Base-by-base conservation (phyloP, 2,329 filamentous ascomycete genomes). In the Ophiobolus disseminans region DNA sequence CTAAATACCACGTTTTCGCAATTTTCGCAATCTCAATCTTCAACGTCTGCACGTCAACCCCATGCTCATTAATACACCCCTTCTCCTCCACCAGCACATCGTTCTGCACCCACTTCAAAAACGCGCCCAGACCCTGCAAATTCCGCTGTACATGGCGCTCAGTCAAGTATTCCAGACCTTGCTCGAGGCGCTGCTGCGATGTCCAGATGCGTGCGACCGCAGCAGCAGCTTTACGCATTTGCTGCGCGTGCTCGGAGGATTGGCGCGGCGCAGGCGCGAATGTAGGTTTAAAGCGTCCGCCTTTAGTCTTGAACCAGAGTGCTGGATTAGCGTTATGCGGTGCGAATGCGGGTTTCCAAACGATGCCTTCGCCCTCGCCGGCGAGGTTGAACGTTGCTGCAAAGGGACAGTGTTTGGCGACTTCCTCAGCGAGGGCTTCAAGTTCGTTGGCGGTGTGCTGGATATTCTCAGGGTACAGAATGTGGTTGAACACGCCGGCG, bases 261-360 rank as follows among this genome's bases (percentile, higher is more conserved):
- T 55, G 63, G 8, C 34, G 34, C 1, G 62, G 60, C 20, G 53
- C 35, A 0, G 56, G 55, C 13, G 55, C 48, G 23, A 59, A 63
- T 1, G 53, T 64, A 4, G 63, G 62, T 17, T 65, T 68, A 45
- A 68, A 68, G 3, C 38, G 53, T 0, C 65, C 63, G 3, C 66
- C 65, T 40, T 58, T 68, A 1, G 58, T 68, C 32, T 68, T 66
- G 43, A 68, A 66, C 64, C 62, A 68, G 2, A 65, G 45, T 3
- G 45, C 20, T 1, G 59, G 21, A 23, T 62, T 53, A 5, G 16
- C 20, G 14, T 57, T 51, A 32, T 60, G 57, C 1, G 44, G 43
- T 0, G 49, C 21, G 3, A 44, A 42, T 0, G 47, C 48, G 10
- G 57, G 55, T 37, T 68, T 68, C 64, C 63, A 68, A 1, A 68